Percentiles rank a stretch among this genome's conserved stretches.
Evolutionary conservation across 768 basidiomycete genomes (phyloP).

Genomic region (Termitomyces sp.): DNA sequence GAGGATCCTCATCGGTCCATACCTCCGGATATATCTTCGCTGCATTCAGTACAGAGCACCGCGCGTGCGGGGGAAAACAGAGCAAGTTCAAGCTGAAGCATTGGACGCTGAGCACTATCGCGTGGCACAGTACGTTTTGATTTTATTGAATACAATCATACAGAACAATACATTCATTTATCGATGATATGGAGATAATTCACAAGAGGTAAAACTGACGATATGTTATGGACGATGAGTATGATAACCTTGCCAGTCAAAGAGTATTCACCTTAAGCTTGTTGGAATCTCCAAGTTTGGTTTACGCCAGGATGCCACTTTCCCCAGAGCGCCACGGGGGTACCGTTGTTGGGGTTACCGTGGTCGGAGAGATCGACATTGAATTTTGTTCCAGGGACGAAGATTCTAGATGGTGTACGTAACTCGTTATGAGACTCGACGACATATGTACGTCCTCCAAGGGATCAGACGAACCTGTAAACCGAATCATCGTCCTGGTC

Average conservation of each 20-base stretch:
- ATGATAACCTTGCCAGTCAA: neutral
- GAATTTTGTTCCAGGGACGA: conserved; percentile 22
- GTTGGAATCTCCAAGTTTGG: conserved; percentile 39
- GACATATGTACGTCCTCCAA: neutral
- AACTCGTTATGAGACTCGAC: neutral
- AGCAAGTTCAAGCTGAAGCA: too few relatives aligned
- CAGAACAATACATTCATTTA: neutral
- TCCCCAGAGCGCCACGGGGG: conserved; percentile 36
- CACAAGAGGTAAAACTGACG: neutral
- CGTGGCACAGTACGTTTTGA: too few relatives aligned
- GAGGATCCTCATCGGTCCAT: too few relatives aligned
- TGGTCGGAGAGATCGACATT: conserved; percentile 40
- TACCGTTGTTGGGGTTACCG: conserved; percentile 39
- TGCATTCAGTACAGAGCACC: too few relatives aligned
- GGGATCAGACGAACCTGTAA: conserved; percentile 15
- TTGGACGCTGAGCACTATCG: too few relatives aligned
- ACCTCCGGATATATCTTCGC: too few relatives aligned
- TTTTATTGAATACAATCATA: too few relatives aligned
- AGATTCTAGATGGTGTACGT: conserved; percentile 32
- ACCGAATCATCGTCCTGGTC: conserved; percentile 11
- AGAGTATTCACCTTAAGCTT: neutral
- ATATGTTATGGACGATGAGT: neutral
- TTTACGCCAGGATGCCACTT: conserved; percentile 33
- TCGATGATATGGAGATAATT: neutral
- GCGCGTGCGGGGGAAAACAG: too few relatives aligned